Evolutionary conservation across 2,329 filamentous ascomycete species (phyloP).

Genomic region (Cladosporium oxysporum): DNA sequence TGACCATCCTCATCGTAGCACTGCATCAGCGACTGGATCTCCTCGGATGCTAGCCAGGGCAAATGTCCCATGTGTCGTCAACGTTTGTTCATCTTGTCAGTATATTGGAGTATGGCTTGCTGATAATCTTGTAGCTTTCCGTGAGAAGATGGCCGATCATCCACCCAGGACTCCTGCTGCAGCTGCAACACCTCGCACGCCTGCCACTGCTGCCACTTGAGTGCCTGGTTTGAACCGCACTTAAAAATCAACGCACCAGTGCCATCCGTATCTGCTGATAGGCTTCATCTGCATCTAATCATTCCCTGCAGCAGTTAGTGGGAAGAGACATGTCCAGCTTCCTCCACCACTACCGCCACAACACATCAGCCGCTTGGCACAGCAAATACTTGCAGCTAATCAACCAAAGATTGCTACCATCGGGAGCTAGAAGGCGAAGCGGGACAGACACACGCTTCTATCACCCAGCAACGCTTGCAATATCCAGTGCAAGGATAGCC

Average conservation of each 20-base stretch:
- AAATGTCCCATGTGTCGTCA: constrained; percentile 98
- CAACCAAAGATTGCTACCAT: not conserved
- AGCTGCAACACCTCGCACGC: constrained; percentile 2
- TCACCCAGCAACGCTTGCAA: not conserved
- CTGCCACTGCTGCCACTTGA: constrained; percentile 16
- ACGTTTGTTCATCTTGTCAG: constrained; percentile 39
- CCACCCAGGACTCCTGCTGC: constrained; percentile 17
- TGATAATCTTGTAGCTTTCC: constrained; percentile 28
- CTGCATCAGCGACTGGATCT: constrained; percentile 94
- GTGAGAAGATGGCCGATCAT: constrained; percentile 35
- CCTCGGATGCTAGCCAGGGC: constrained; percentile 88
- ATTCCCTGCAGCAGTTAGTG: not conserved
- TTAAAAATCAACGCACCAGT: not conserved
- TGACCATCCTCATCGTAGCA: constrained; percentile 59
- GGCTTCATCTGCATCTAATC: not conserved
- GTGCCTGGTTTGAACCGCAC: not conserved
- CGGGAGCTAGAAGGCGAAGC: not conserved
- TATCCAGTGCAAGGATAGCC: not conserved
- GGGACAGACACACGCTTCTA: not conserved
- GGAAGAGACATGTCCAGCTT: not conserved
- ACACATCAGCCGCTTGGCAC: not conserved
- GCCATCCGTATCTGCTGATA: not conserved
- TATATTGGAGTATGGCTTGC: not conserved
- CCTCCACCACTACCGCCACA: not conserved
- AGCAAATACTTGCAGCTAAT: not conserved